Conservation (phyloP, 148 eudicot species). For the Polygonum maritimum region DNA sequence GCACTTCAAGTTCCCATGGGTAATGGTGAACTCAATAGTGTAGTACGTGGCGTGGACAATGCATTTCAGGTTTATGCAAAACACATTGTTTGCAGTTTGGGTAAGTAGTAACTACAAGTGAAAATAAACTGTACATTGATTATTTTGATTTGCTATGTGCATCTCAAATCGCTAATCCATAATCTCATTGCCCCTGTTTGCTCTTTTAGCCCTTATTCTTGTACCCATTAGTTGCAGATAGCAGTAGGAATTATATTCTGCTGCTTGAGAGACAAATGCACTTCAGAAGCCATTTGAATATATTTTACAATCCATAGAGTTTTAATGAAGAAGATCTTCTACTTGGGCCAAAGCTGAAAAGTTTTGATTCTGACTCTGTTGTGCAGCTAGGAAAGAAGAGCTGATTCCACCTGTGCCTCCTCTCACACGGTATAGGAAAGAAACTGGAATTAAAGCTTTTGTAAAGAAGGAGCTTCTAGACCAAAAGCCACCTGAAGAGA, state of each 20-base stretch:
- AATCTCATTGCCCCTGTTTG: background rate
- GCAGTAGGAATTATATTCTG: background rate
- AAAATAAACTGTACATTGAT: background rate
- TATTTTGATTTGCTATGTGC: background rate
- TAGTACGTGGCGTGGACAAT: conserved; percentile 93
- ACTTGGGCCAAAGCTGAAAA: background rate
- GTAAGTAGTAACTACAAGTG: conserved; percentile 45
- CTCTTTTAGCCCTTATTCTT: background rate
- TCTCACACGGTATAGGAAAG: conserved; percentile 80
- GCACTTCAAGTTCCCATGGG: conserved; percentile 90
- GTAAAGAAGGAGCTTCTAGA: conserved; percentile 82
- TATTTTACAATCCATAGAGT: background rate
- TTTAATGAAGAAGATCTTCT: background rate
- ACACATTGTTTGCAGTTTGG: conserved; percentile 57
- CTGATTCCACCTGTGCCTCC: conserved; percentile 86
- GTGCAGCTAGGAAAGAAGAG: conserved; percentile 83
- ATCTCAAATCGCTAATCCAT: background rate
- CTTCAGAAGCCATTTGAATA: background rate
- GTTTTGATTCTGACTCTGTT: background rate
- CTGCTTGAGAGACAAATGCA: background rate
- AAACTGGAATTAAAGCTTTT: conserved; percentile 80
- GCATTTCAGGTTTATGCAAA: conserved; percentile 91
- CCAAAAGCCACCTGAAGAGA: conserved; percentile 66
- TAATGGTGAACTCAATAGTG: conserved; percentile 66
- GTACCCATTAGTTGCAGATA: background rate